Conservation (phyloP, 192 early-diverging fungal species). For the Backusella australiensis region DNA sequence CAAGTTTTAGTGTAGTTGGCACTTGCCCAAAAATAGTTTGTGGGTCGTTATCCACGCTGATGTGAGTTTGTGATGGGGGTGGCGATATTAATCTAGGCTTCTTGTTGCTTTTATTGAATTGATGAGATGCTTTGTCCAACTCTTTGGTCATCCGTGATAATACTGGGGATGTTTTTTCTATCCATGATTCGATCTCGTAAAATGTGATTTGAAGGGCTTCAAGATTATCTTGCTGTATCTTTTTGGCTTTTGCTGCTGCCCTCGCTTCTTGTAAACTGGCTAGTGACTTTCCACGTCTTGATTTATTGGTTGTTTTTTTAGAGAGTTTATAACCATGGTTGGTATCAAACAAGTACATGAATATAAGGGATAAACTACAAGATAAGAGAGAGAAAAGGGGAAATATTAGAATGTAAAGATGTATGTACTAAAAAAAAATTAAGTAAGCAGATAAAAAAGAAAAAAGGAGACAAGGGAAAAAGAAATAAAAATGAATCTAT, state of each 20-base stretch:
- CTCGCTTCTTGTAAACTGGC: constrained; percentile 12
- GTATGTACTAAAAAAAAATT: not conserved
- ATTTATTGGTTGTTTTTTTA: not conserved
- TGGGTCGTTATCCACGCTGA: not conserved
- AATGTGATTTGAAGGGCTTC: constrained; percentile 41
- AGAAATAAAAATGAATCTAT: not conserved
- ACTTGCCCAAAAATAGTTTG: not conserved
- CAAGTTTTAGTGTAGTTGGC: not conserved
- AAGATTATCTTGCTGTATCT: constrained; percentile 32
- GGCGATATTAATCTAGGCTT: not conserved
- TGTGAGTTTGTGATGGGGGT: not conserved
- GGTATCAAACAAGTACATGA: constrained; percentile 4
- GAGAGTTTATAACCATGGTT: not conserved
- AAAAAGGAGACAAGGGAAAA: not conserved
- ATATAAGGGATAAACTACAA: not conserved
- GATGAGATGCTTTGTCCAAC: constrained; percentile 32
- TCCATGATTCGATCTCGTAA: constrained; percentile 41
- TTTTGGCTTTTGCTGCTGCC: constrained; percentile 28
- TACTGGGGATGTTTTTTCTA: constrained; percentile 35
- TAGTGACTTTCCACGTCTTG: not conserved
- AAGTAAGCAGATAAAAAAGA: not conserved
- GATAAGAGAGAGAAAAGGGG: not conserved
- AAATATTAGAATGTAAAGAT: not conserved
- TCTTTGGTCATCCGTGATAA: constrained; percentile 36
- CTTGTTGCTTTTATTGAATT: constrained; percentile 27